Evolutionary conservation across 2,329 filamentous ascomycete species (phyloP).

Genomic region (Trichoderma sp.): DNA sequence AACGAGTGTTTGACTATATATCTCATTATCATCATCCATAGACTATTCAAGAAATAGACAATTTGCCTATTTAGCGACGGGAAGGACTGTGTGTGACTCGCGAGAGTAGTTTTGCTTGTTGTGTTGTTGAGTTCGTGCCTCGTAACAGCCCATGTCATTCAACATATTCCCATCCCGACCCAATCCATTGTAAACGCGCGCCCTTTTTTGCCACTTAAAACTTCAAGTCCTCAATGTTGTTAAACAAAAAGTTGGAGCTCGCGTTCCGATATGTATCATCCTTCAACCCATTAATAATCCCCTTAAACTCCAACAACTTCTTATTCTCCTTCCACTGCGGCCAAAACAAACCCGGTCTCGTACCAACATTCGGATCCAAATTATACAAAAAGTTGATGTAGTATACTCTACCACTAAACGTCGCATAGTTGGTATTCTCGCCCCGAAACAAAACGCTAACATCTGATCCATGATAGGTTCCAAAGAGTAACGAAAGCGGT

Average conservation of each 20-base stretch:
- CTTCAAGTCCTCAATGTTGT: conserved; percentile 26
- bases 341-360: conserved; percentile 38
- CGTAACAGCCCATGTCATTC: background rate
- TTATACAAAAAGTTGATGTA: conserved; percentile 71
- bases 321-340: conserved; percentile 42
- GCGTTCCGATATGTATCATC: conserved; percentile 39
- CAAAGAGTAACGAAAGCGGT: conserved; percentile 59
- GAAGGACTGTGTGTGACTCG: background rate
- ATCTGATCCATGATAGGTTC: conserved; percentile 73
- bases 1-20: background rate
- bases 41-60: background rate
- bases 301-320: conserved; percentile 49
- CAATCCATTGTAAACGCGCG: too few relatives aligned
- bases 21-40: background rate
- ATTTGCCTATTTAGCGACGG: background rate
- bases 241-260: conserved; percentile 28
- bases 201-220: conserved; percentile 23
- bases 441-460: conserved; percentile 63
- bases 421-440: conserved; percentile 61
- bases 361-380: conserved; percentile 63
- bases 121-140: background rate
- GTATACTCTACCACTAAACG: conserved; percentile 60
- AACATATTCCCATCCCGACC: background rate
- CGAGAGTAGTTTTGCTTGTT: background rate
- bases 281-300: conserved; percentile 29